phyloP scores from a whole-genome alignment of 2,329 filamentous ascomycete species.

The Clonostachys chloroleuca region DNA sequence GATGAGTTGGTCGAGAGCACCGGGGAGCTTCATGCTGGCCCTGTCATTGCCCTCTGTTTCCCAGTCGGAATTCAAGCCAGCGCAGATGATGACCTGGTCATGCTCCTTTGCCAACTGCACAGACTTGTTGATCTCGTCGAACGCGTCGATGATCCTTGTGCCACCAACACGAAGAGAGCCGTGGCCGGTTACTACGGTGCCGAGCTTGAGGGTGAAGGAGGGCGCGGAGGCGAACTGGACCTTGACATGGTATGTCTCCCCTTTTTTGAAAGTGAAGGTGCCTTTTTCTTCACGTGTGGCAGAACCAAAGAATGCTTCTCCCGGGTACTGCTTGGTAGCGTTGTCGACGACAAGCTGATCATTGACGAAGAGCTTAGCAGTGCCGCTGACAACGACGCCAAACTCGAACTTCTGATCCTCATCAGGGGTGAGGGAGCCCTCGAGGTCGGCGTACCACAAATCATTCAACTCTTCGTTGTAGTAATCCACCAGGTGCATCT shows the following conservation, averaged over 20 bases:
- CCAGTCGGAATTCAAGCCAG: conserved; percentile 77
- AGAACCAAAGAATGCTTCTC: conserved; percentile 61
- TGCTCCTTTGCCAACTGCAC: conserved; percentile 63
- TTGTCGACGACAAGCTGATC: conserved; percentile 62
- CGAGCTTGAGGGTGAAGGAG: conserved; percentile 47
- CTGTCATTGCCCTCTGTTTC: conserved; percentile 77
- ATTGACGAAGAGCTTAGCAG: conserved; percentile 61
- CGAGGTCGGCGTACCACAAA: conserved; percentile 57
- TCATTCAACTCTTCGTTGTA: conserved; percentile 47
- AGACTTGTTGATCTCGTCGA: conserved; percentile 60
- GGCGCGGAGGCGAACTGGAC: conserved; percentile 58
- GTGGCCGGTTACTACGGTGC: conserved; percentile 46
- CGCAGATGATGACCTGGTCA: conserved; percentile 75
- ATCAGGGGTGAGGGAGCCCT: conserved; percentile 55
- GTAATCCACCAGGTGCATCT: conserved; percentile 45
- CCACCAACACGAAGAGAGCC: conserved; percentile 61
- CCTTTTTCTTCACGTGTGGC: conserved; percentile 62
- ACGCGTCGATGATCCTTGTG: conserved; percentile 50
- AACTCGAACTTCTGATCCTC: conserved; percentile 59
- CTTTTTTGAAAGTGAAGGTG: conserved; percentile 50
- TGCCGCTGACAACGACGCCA: conserved; percentile 61
- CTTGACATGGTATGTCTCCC: conserved; percentile 52
- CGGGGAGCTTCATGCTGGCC: conserved; percentile 73
- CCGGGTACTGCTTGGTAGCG: conserved; percentile 55
- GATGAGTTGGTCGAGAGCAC: conserved; percentile 67